These are phyloP conservation scores for Erigeron philadelphicus DNA, from an alignment of 140 eudicot species.

Conservation along the genomic window DNA sequence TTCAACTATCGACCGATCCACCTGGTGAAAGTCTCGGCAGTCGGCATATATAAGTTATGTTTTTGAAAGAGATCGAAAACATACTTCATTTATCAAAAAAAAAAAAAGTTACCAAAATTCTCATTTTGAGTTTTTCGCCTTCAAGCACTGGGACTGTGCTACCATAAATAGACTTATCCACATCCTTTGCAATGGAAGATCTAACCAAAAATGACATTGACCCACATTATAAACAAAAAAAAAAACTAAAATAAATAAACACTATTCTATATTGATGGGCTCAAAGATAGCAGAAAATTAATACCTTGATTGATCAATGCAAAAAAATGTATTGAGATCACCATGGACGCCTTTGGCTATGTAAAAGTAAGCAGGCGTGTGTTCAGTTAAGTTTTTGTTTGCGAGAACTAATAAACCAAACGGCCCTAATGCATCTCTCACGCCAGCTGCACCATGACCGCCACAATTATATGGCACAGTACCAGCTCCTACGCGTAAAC, in stretches of 20 bases:
- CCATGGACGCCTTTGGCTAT: constrained; percentile 48
- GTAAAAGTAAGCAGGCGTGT: constrained; percentile 81
- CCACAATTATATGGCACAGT: constrained; percentile 48
- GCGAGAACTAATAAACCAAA: constrained; percentile 70
- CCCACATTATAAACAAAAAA: neutral
- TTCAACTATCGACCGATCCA: constrained; percentile 91
- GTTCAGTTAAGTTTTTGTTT: constrained; percentile 42
- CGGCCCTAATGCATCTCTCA: constrained; percentile 77
- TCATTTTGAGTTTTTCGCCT: constrained; percentile 69
- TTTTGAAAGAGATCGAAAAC: neutral
- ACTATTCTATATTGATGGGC: neutral
- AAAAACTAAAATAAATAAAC: neutral
- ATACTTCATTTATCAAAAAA: neutral
- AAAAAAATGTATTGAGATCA: constrained; percentile 48
- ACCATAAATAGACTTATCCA: constrained; percentile 59
- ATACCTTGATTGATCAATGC: constrained; percentile 65
- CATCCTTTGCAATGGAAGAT: constrained; percentile 69
- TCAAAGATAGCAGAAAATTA: neutral
- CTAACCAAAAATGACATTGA: constrained; percentile 27
- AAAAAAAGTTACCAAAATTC: constrained; percentile 43
- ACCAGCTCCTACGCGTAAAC: constrained; percentile 24
- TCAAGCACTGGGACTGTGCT: constrained; percentile 64
- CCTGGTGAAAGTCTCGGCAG: constrained; percentile 26
- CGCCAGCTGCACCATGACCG: constrained; percentile 51
- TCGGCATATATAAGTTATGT: neutral